Conservation (phyloP, 2,329 filamentous ascomycete genomes). For the Colletotrichum tamarilloi region DNA sequence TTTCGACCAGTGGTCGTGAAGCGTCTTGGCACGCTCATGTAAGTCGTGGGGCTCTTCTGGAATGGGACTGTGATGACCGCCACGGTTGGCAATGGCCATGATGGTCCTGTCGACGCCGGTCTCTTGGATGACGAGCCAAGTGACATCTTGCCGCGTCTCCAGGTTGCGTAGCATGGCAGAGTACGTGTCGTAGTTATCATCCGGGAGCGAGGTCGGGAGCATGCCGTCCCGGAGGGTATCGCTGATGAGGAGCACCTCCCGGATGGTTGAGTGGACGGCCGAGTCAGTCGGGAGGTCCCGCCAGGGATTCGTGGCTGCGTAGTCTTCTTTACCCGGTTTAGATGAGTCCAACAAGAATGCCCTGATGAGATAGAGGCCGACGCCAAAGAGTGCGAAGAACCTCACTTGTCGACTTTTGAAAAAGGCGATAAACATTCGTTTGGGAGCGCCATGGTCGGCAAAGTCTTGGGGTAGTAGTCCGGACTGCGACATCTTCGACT, state of each 20-base stretch:
- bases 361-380: constrained; percentile 7
- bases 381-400: not conserved
- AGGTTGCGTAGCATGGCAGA: constrained; percentile 27
- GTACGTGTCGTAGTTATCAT: constrained; percentile 25
- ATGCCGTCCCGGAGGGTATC: constrained; percentile 31
- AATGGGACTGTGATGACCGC: constrained; percentile 20
- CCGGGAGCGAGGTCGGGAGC: constrained; percentile 24
- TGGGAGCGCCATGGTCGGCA: not conserved
- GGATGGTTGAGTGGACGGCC: constrained; percentile 17
- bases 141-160: constrained; percentile 26
- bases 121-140: constrained; percentile 29
- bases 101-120: constrained; percentile 23
- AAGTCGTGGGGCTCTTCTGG: constrained; percentile 31
- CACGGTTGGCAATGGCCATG: constrained; percentile 28
- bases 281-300: constrained; percentile 27
- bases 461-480: not conserved
- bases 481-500: constrained; percentile 12
- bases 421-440: not conserved
- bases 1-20: constrained; percentile 16
- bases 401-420: not conserved
- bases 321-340: not conserved
- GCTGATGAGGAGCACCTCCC: constrained; percentile 24
- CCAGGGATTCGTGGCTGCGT: constrained; percentile 30
- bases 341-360: constrained; percentile 5
- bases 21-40: constrained; percentile 11